Evolutionary conservation across 1,284 basidiomycete species (phyloP), one percentile per base, ranked within the genome.

Genomic region (Uromyces viciae-fabae): DNA sequence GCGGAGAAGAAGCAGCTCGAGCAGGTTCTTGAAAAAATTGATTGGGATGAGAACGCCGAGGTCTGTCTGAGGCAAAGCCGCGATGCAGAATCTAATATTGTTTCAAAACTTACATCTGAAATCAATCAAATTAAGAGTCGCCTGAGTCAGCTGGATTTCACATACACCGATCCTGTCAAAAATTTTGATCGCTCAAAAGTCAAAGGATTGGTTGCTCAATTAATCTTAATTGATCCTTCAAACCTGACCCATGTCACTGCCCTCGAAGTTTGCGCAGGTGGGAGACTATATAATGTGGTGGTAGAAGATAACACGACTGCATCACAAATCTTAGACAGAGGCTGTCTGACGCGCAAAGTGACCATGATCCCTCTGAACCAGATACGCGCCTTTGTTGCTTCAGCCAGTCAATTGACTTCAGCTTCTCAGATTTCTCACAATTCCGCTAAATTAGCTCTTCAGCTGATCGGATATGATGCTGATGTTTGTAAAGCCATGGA

Each of bases 301-400:
- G 94, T 98, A 28, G 91, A 96, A 83, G 92, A 97, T 85, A 94
- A 98, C 86, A 89, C 90, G 81, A 90, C 95, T 75, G 95, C 94
- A 58, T 93, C 93, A 82, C 91, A 93, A 56, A 89, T 99, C 36
- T 88, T 99, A 68, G 89, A 92, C 83, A 90, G 93, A 72, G 94
- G 94, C 42, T 89, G 89, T 80, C 90, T 99, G 83, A 92, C 91
- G 87, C 95, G 93, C 87, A 91, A 94, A 28, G 93, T 97, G 36
- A 98, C 94, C 0, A 91, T 98, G 84, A 95, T 99, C 83, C 96
- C 96, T 0, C 88, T 99, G 58, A 96, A 92, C 87, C 95, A 95
- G 88, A 96, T 99, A 84, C 91, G 90, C 83, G 89, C 91, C 1
- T 90, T 89, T 84, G 90, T 88, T 71, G 89, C 94, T 71, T 87